These are phyloP conservation scores for Verticillium longisporum DNA, from an alignment of 2,329 filamentous ascomycete species.

Conservation along the genomic window DNA sequence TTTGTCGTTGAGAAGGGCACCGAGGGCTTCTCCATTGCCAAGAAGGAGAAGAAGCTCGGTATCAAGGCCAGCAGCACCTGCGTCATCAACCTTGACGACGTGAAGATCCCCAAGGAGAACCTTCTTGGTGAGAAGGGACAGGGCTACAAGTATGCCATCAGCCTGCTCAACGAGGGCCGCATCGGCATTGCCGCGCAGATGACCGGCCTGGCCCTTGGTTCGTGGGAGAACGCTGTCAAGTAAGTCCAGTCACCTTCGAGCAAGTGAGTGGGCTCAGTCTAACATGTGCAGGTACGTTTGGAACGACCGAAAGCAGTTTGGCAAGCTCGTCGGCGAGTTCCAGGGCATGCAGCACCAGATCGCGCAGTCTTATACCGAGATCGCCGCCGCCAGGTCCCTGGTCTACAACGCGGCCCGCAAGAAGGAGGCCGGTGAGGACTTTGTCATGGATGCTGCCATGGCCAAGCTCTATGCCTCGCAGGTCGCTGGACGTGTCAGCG, in stretches of 20 bases:
- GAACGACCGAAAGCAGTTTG: constrained; percentile 98
- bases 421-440: constrained; percentile 96
- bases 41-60: constrained; percentile 99
- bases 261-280: background rate
- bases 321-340: constrained; percentile 88
- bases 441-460: constrained; percentile 95
- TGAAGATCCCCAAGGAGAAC: constrained; percentile 81
- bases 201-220: constrained; percentile 90
- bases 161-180: constrained; percentile 87
- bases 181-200: constrained; percentile 98
- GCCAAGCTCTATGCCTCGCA: constrained; percentile 93
- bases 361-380: constrained; percentile 91
- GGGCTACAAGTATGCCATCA: constrained; percentile 97
- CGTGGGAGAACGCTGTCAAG: constrained; percentile 88
- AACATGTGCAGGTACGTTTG: constrained; percentile 65
- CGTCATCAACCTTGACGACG: constrained; percentile 95
- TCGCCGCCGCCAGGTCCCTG: constrained; percentile 80
- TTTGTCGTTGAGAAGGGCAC: constrained; percentile 90
- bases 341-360: constrained; percentile 99
- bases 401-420: constrained; percentile 95
- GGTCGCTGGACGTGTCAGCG: constrained; percentile 79
- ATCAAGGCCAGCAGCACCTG: constrained; percentile 95
- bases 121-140: constrained; percentile 82
- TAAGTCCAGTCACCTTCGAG: constrained; percentile 26
- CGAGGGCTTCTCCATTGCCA: constrained; percentile 87